These are phyloP conservation scores for Stenocarpella maydis DNA, from an alignment of 2,329 filamentous ascomycete genomes.

Conservation along the genomic window DNA sequence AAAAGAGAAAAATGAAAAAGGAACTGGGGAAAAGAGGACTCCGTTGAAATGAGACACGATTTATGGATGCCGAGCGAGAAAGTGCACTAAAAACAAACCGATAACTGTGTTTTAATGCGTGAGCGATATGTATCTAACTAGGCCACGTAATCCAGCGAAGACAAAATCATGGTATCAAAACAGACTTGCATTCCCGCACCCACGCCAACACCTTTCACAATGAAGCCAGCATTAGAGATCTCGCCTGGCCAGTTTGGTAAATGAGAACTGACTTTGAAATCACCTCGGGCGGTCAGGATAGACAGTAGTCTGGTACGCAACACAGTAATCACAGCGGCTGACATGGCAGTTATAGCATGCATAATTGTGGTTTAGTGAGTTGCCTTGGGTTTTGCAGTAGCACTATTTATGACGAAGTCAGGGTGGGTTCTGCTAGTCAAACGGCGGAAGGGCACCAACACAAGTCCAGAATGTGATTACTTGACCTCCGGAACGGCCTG, in stretches of 20 bases:
- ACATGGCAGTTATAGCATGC: constrained; percentile 2
- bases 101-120: background rate
- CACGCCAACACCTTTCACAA: background rate
- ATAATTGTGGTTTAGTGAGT: background rate
- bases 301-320: constrained; percentile 3
- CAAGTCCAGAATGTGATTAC: constrained; percentile 11
- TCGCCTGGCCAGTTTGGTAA: background rate
- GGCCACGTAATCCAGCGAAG: background rate
- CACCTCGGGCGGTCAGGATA: background rate
- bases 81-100: no score
- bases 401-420: background rate
- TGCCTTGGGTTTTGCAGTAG: background rate
- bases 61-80: no score
- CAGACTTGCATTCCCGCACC: background rate
- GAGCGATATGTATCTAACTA: background rate
- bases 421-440: no score
- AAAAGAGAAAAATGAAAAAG: background rate
- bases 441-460: background rate
- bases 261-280: background rate
- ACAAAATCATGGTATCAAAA: background rate
- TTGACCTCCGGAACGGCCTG: background rate
- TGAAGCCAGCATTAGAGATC: background rate
- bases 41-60: background rate
- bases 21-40: background rate
- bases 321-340: background rate